Evolutionary conservation across 2,329 filamentous ascomycete species (phyloP).

Genomic region (Leptographium radiaticola): DNA sequence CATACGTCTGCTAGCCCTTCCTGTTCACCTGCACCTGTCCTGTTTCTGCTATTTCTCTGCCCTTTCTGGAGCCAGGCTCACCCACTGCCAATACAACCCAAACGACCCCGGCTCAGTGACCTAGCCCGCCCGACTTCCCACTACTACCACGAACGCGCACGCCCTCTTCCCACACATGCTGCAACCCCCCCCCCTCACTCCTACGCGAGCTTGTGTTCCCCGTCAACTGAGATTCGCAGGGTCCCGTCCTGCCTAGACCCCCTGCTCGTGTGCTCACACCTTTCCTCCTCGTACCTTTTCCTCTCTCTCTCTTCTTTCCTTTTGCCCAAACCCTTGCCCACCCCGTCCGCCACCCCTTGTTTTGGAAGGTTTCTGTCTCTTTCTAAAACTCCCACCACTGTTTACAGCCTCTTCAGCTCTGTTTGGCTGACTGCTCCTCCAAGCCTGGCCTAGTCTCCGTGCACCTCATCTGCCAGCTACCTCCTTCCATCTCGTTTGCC

Average conservation of each 20-base stretch:
- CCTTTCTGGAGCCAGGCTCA: not conserved
- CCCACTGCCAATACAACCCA: slow-evolving; percentile 1
- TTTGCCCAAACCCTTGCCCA: not conserved
- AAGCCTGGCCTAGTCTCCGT: not conserved
- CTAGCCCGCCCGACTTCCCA: not conserved
- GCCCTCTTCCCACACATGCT: not conserved
- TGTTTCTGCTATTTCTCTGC: not conserved
- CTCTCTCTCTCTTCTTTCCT: not conserved
- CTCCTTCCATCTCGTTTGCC: not conserved
- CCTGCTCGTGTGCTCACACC: not conserved
- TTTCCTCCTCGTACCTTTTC: not conserved
- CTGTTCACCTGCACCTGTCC: not conserved
- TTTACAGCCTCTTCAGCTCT: not conserved
- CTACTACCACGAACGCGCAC: not conserved
- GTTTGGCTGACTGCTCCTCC: not conserved
- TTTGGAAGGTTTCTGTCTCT: not conserved
- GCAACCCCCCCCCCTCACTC: not conserved
- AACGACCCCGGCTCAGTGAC: not conserved
- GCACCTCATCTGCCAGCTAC: not conserved
- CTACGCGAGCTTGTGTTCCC: slow-evolving; percentile 11
- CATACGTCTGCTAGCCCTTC: not conserved
- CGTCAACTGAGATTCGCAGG: slow-evolving; percentile 7
- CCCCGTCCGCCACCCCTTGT: too few species aligned
- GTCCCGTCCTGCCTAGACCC: slow-evolving; percentile 1
- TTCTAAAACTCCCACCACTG: not conserved